These are phyloP conservation scores for Martiniozyma abietophila DNA, from an alignment of 805 yeast species.

Conservation along the genomic window DNA sequence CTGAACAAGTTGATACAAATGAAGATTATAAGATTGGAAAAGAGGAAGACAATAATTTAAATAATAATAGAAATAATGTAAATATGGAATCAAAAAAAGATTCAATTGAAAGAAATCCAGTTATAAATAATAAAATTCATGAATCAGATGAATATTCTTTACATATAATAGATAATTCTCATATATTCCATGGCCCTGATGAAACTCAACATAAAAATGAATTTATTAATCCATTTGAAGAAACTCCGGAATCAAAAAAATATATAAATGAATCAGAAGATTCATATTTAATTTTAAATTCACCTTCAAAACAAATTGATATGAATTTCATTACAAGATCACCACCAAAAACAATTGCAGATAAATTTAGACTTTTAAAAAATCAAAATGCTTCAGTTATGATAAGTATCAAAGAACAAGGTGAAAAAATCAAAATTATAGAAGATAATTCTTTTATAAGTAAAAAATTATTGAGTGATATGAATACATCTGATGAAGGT, in stretches of 20 bases:
- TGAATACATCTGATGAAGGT: conserved; percentile 11
- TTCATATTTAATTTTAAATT: neutral
- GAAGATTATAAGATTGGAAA: neutral
- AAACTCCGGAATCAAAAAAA: conserved; percentile 16
- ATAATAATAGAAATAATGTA: too few species aligned
- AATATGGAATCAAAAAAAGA: too few species aligned
- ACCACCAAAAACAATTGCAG: too few species aligned
- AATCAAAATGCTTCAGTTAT: too few species aligned
- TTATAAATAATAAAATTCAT: neutral
- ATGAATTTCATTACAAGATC: neutral
- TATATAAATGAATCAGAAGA: neutral
- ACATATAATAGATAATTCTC: too few species aligned
- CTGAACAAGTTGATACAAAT: neutral
- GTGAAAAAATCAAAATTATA: too few species aligned
- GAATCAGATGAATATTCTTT: too few species aligned
- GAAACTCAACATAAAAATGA: conserved; percentile 23
- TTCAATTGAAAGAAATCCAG: neutral
- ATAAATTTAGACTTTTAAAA: conserved; percentile 2
- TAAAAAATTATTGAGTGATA: too few species aligned
- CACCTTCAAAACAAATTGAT: conserved; percentile 4
- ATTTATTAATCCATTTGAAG: conserved; percentile 31
- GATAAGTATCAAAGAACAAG: too few species aligned
- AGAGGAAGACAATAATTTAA: neutral
- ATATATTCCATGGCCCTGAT: conserved; percentile 3
- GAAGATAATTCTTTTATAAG: too few species aligned